Conservation (phyloP, 225 moss, liverwort and hornwort genomes). For the Pleurozium schreberi region DNA sequence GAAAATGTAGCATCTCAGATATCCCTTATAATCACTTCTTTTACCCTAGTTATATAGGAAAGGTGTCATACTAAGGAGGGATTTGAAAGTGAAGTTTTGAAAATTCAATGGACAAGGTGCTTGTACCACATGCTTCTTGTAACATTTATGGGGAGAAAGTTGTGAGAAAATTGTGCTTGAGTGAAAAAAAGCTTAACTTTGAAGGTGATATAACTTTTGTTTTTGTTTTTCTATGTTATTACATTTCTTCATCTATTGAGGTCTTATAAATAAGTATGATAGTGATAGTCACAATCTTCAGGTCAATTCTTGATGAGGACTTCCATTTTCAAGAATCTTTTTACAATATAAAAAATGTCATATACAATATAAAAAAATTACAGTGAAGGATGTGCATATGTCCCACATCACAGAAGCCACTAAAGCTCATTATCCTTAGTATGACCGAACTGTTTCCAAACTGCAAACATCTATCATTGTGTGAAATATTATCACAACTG, state of each 20-base stretch:
- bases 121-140: no score
- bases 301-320: neutral
- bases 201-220: no score
- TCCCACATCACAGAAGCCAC: neutral
- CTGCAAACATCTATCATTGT: neutral
- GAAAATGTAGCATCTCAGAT: neutral
- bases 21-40: no score
- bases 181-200: no score
- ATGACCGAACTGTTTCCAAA: neutral
- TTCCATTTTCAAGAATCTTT: neutral
- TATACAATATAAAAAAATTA: no score
- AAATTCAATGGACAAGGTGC: no score
- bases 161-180: rapidly evolving
- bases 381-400: neutral
- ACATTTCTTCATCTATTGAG: neutral
- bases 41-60: neutral
- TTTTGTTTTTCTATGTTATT: neutral
- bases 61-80: neutral
- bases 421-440: no score
- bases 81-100: neutral
- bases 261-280: neutral
- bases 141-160: neutral
- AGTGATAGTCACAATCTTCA: neutral
- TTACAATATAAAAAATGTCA: neutral
- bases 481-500: neutral